Conservation (phyloP, 2,329 filamentous ascomycete species). For the Tolypocladium ophioglossoides region DNA sequence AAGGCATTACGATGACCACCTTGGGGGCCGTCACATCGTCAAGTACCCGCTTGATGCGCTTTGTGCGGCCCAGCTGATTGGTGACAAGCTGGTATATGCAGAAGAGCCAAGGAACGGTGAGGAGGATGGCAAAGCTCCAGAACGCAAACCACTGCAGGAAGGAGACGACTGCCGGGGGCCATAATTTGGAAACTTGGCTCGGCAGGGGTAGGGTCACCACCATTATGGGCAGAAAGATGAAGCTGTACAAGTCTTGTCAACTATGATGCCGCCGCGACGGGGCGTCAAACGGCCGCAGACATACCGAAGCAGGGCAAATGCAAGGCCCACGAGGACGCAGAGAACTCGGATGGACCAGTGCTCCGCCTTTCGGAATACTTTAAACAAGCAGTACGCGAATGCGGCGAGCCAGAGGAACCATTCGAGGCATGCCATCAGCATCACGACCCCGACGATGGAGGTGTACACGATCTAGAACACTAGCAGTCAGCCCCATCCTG, state of each 20-base stretch:
- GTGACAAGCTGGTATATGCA: slow-evolving; percentile 88
- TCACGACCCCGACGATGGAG: slow-evolving; percentile 66
- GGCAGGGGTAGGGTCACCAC: slow-evolving; percentile 83
- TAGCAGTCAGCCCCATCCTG: neutral
- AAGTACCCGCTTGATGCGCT: slow-evolving; percentile 72
- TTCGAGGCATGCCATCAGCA: slow-evolving; percentile 78
- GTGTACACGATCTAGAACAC: slow-evolving; percentile 68
- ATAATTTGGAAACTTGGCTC: slow-evolving; percentile 56
- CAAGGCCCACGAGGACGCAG: slow-evolving; percentile 60
- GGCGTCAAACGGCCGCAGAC: slow-evolving; percentile 7
- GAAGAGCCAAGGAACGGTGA: slow-evolving; percentile 85
- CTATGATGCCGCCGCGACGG: neutral
- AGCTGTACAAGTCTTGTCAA: slow-evolving; percentile 32
- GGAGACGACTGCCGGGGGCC: slow-evolving; percentile 57
- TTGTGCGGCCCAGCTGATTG: slow-evolving; percentile 70
- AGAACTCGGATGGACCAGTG: slow-evolving; percentile 74
- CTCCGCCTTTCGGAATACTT: slow-evolving; percentile 83
- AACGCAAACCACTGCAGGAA: slow-evolving; percentile 92
- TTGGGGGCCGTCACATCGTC: slow-evolving; percentile 84
- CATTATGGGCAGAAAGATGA: slow-evolving; percentile 88
- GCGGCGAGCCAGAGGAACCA: slow-evolving; percentile 95
- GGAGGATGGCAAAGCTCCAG: slow-evolving; percentile 76
- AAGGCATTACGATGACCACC: slow-evolving; percentile 93
- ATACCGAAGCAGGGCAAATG: slow-evolving; percentile 70
- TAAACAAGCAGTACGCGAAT: slow-evolving; percentile 82